Base-by-base conservation (phyloP, 495 filamentous ascomycete species). In the Pseudevernia furfuracea region DNA sequence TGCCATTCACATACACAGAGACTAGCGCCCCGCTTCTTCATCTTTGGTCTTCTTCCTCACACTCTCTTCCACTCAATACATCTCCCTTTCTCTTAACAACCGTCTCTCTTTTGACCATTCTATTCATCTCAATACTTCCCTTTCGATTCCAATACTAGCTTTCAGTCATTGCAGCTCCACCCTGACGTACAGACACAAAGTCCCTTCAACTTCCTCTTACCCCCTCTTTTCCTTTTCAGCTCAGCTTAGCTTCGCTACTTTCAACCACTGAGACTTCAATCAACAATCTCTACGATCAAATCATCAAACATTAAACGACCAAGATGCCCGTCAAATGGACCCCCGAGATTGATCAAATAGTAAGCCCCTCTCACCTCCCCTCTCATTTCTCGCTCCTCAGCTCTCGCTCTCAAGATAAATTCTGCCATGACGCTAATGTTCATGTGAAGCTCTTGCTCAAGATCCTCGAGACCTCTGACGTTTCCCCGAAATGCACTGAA, bases 311-410 rank as follows among this genome's bases (percentile, higher is more conserved):
- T 28, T 49, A 38, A 61, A 75, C 69, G 46, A 5, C 11, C 32
- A 52, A 49, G 3, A 80, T 80, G 76, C 75, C 77, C 44, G 68
- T 80, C 46, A 74, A 69, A 44, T 80, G 78, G 78, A 75, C 72
- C 23, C 61, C 75, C 0, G 72, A 76, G 10, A 74, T 69, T 21
- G 77, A 79, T 53, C 75, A 77, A 46, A 69, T 77, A 10, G 78
- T 79, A 70, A 56, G 72, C 57, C 30, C 25, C 4, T 23, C 17
- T 44, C 23, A 1, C 37, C n/a, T 7, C 6, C 30, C 28, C 39
- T 39, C 23, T 60, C 32, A 59, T 53, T n/a, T 19, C 25, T 34
- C 63, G 37, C n/a, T 25, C 55, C 44, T 23, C 23, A 34, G 30
- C 38, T 37, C 39, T 28, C 41, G 21, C 0, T 43, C 4, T 6